Evolutionary conservation across 306 rosid genomes (phyloP).

Genomic region (Quercus variabilis): DNA sequence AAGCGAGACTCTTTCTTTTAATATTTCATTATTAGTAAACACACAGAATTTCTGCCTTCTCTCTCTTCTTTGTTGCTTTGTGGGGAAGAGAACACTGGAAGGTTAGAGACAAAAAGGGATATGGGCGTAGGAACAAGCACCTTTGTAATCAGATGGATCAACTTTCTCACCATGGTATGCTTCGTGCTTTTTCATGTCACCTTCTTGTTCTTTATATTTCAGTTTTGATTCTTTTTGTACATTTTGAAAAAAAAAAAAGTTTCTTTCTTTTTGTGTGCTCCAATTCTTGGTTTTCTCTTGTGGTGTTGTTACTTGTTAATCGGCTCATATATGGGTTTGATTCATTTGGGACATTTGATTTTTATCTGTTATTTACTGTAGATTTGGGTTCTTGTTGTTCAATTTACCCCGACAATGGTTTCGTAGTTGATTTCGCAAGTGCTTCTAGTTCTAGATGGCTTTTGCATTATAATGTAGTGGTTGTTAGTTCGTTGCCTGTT

Average conservation of each 20-base stretch:
- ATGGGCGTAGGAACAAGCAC: conserved; percentile 93
- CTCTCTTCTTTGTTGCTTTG: neutral
- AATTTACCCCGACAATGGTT: neutral
- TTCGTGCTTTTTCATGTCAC: neutral
- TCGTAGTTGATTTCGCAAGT: conserved; percentile 5
- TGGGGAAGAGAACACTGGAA: neutral
- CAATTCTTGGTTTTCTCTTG: neutral
- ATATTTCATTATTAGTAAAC: neutral
- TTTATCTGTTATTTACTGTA: neutral
- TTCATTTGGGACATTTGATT: neutral
- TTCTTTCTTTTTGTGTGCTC: neutral
- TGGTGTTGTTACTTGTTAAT: neutral
- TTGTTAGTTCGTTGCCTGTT: neutral
- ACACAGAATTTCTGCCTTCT: conserved; percentile 15
- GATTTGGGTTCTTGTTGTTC: neutral
- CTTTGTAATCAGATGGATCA: conserved; percentile 91
- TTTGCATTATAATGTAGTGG: neutral
- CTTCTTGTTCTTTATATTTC: neutral
- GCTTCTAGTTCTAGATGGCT: conserved; percentile 2
- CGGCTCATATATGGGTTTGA: conserved; percentile 10
- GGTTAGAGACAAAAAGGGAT: neutral
- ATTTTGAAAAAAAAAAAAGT: neutral
- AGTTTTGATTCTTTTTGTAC: neutral
- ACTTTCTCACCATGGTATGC: conserved; percentile 83
- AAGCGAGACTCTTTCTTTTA: conserved; percentile 17